Evolutionary conservation across 2,329 filamentous ascomycete genomes (phyloP).

Genomic region (Aspergillus novofumigatus): DNA sequence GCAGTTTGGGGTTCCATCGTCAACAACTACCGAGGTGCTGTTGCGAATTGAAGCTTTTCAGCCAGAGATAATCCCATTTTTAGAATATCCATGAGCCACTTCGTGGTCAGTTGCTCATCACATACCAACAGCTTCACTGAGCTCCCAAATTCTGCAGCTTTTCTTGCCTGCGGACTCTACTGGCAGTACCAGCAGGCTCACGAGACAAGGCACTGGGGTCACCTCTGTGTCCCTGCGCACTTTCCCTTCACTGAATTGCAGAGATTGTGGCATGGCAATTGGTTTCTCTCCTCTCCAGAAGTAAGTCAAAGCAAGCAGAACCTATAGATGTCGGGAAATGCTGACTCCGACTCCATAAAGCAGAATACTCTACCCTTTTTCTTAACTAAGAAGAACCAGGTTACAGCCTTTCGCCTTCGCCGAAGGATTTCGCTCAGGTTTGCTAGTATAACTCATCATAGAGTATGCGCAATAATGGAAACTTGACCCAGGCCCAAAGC

Average conservation of each 20-base stretch:
- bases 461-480: no score
- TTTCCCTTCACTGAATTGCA: background rate
- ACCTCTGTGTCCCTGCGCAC: background rate
- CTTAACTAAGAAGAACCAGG: no score
- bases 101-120: background rate
- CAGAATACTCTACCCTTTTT: background rate
- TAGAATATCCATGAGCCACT: background rate
- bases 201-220: no score
- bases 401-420: no score
- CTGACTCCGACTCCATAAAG: background rate
- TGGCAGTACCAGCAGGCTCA: no score
- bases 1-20: background rate
- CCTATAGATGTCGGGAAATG: background rate
- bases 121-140: background rate
- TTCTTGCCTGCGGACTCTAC: background rate
- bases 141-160: background rate
- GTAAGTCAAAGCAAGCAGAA: background rate
- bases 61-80: no score
- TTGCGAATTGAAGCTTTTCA: background rate
- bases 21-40: background rate
- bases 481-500: no score
- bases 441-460: no score
- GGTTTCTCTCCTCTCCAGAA: no score
- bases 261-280: background rate
- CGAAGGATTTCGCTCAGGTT: no score